phyloP scores from a whole-genome alignment of 192 early-diverging fungal species.

The Blastocladiella britannica region DNA sequence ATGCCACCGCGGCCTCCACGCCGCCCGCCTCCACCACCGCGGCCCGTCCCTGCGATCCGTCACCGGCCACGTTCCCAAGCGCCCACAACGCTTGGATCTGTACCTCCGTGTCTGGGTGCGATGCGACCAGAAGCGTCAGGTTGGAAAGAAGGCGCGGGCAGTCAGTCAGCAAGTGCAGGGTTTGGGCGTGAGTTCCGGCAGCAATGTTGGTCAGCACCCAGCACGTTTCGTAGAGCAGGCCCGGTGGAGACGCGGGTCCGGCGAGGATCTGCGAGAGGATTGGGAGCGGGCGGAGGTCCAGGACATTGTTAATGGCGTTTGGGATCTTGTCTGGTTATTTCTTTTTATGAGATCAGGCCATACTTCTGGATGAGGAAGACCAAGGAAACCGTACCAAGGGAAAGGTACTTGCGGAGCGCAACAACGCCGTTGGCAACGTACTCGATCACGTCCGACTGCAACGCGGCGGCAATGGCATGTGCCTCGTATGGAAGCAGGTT shows the following conservation, averaged over 20 bases:
- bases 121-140: not conserved
- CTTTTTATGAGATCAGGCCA: too few relatives aligned
- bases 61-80: not conserved
- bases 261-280: not conserved
- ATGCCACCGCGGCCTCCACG: not conserved
- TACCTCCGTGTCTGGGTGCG: not conserved
- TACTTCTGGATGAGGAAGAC: not conserved
- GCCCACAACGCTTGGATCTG: not conserved
- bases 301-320: not conserved
- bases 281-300: not conserved
- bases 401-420: not conserved
- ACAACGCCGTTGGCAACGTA: not conserved
- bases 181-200: not conserved
- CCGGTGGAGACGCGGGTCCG: not conserved
- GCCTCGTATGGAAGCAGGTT: not conserved
- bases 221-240: not conserved
- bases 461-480: not conserved
- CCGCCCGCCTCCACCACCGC: not conserved
- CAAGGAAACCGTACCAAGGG: not conserved
- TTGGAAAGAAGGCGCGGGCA: not conserved
- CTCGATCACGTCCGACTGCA: not conserved
- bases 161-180: not conserved
- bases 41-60: not conserved
- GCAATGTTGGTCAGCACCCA: not conserved
- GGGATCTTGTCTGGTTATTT: not conserved